Base-by-base conservation (phyloP, 2,329 filamentous ascomycete species). In the Ophiostoma ips region DNA sequence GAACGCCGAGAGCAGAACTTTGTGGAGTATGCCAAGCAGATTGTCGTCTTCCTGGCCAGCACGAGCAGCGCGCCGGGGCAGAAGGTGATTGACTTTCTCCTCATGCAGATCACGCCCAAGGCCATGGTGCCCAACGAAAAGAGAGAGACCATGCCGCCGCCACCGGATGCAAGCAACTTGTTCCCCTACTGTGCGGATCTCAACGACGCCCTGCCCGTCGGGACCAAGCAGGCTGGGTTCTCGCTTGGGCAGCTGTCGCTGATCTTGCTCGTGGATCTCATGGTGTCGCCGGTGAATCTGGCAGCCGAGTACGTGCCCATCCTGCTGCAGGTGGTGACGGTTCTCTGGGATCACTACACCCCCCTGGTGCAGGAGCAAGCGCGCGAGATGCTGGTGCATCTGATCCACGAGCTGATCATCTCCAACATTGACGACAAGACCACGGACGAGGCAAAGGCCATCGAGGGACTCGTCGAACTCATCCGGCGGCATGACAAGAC, bases 291-390 rank as follows among this genome's bases (percentile, higher is more conserved):
- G 0, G 81, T 94, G 34, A 82, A 88, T 48, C 72, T 96, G 15
- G 74, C 78, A 2, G 72, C 80, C 16, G 87, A 95, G 44, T 85
- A 84, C 58, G 77, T 96, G 3, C 87, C 90, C 1, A 76, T 94
- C 24, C 71, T 98, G 18, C 70, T 98, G 13, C 92, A 98, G 64
- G 86, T 95, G 9, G 83, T 95, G 5, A 82, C 90, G 12, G 87
- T 96, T 3, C 75, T 96, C 2, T 98, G 92, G 92, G 94, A 98
- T 63, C 90, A 96, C 60, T 95, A 98, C 60, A 95, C 87, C 1
- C 81, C 87, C 3, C 77, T 95, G 11, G 92, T 98, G 1, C 90
- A 96, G 63, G 92, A 96, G 57, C 90, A 98, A 64, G 89, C 94
- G 30, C 81, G 89, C 46, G 92, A 98, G 65, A 95, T 98, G 89